Evolutionary conservation across 2,329 filamentous ascomycete species (phyloP).

Genomic region (Coniochaeta prunicola): DNA sequence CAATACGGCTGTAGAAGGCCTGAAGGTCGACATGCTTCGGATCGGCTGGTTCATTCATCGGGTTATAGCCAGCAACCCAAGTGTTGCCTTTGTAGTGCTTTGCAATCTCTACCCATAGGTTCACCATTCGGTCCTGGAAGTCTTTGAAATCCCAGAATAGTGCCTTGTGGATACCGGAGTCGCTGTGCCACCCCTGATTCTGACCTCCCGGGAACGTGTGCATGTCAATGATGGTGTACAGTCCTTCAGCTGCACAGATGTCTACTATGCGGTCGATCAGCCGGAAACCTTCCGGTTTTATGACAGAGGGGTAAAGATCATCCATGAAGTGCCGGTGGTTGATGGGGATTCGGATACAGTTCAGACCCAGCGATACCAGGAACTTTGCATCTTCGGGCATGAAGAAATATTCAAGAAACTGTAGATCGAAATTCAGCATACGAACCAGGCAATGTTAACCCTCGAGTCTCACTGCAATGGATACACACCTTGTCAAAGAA

Average conservation of each 20-base stretch:
- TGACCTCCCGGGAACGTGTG: conserved; percentile 34
- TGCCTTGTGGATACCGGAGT: conserved; percentile 24
- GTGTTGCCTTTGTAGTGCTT: conserved; percentile 28
- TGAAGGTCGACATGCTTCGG: conserved; percentile 12
- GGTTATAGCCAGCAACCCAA: conserved; percentile 24
- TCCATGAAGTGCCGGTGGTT: conserved; percentile 49
- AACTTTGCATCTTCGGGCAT: conserved; percentile 46
- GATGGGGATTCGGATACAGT: conserved; percentile 52
- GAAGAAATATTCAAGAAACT: conserved; percentile 33
- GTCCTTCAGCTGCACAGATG: conserved; percentile 27
- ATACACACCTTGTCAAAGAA: conserved; percentile 33
- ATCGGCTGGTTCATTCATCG: conserved; percentile 18
- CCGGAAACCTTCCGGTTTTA: conserved; percentile 37
- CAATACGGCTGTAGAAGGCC: conserved; percentile 29
- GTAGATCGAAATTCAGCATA: neutral
- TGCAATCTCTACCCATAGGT: conserved; percentile 31
- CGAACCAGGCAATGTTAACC: neutral
- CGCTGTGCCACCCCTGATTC: conserved; percentile 34
- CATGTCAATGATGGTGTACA: conserved; percentile 34
- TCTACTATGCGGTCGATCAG: conserved; percentile 38
- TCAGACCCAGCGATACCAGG: conserved; percentile 44
- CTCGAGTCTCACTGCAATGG: neutral
- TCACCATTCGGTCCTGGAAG: conserved; percentile 30
- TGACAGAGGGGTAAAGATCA: conserved; percentile 35
- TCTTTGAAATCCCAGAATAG: conserved; percentile 35